phyloP scores from a whole-genome alignment of 2,329 filamentous ascomycete genomes.

The Alternaria gansuensis region DNA sequence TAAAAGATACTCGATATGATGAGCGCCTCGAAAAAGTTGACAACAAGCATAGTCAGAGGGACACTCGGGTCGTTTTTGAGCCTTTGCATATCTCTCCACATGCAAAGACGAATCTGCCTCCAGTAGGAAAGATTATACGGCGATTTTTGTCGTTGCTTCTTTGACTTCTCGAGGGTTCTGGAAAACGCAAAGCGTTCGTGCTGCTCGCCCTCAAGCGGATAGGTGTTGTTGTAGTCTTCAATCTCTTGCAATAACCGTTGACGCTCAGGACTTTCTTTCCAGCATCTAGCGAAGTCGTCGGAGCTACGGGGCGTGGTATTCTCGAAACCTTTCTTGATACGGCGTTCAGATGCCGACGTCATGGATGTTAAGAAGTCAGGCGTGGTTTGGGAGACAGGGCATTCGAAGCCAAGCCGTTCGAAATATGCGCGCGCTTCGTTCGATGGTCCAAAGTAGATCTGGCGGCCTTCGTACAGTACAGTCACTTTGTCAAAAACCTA shows the following conservation, averaged over 20 bases:
- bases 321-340: constrained; percentile 50
- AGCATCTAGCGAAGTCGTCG: constrained; percentile 61
- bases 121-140: constrained; percentile 60
- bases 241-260: constrained; percentile 54
- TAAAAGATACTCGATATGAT: constrained; percentile 82
- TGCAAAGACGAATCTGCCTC: constrained; percentile 14
- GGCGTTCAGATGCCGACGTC: constrained; percentile 56
- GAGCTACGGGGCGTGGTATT: constrained; percentile 53
- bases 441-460: constrained; percentile 73
- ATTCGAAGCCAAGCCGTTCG: constrained; percentile 69
- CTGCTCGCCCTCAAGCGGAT: constrained; percentile 52
- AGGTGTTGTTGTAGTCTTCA: constrained; percentile 58
- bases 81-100: constrained; percentile 11
- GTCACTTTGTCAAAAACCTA: constrained; percentile 32
- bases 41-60: constrained; percentile 70
- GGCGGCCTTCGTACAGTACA: constrained; percentile 65
- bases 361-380: constrained; percentile 79
- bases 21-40: constrained; percentile 75
- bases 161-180: constrained; percentile 57
- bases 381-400: constrained; percentile 64
- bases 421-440: constrained; percentile 72
- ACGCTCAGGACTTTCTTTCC: constrained; percentile 52
- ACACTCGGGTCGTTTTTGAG: constrained; percentile 54
- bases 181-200: constrained; percentile 45
- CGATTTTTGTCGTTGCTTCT: constrained; percentile 62